A percentile compares a stretch with the other conserved stretches of the same genome.
phyloP scores from a whole-genome alignment of 176 grass and related monocot species.

The Hsuehochloa calcarea region DNA sequence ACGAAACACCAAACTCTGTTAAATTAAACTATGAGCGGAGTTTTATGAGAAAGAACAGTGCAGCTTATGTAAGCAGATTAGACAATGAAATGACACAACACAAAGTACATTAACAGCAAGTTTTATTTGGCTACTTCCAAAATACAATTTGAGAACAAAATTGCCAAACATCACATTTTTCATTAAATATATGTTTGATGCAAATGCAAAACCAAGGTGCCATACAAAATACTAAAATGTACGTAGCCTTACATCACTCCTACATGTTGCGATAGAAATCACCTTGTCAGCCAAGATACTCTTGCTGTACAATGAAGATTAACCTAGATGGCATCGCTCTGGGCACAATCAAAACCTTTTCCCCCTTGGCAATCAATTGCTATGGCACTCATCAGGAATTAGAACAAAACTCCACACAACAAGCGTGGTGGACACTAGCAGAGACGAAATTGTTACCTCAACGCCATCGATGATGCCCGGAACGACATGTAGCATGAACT shows the following conservation, averaged over 20 bases:
- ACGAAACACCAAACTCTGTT: neutral
- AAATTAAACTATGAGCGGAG: neutral
- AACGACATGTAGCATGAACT: no score
- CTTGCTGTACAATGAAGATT: conserved; percentile 42
- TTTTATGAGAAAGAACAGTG: neutral
- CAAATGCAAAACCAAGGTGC: neutral
- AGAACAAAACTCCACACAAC: neutral
- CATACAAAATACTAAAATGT: neutral
- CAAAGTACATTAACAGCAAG: neutral
- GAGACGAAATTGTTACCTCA: no score
- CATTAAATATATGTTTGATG: neutral
- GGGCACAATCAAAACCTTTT: conserved; percentile 77
- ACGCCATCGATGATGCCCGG: no score
- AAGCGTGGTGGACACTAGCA: neutral
- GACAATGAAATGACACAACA: neutral
- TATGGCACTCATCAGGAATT: conserved; percentile 6
- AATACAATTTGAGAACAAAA: neutral
- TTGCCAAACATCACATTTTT: neutral
- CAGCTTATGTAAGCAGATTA: neutral
- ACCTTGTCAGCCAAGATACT: conserved; percentile 65
- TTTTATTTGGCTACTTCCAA: neutral
- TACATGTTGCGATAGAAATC: neutral
- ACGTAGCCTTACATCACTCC: neutral
- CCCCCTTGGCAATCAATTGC: conserved; percentile 74
- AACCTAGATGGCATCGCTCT: conserved; percentile 71